A percentile compares a stretch with the other conserved stretches of the same genome.
These are phyloP conservation scores for Boletus rubescentipes DNA, from an alignment of 768 basidiomycete species.

Conservation along the genomic window DNA sequence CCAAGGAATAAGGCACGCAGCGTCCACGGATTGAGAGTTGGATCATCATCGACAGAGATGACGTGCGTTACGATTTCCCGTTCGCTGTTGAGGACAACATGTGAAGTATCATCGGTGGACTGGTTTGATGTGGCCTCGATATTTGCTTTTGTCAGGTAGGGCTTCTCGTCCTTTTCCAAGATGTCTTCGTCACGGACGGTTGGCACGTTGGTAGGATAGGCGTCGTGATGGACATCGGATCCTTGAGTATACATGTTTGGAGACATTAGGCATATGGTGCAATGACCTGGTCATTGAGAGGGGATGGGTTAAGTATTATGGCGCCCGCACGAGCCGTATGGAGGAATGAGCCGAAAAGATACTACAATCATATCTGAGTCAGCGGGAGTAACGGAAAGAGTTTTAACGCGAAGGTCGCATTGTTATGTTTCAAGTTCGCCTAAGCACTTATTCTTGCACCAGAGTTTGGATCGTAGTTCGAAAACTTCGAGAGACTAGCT, in stretches of 20 bases:
- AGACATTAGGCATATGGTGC: neutral
- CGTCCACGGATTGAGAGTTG: constrained; percentile 27
- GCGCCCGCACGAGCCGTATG: constrained; percentile 32
- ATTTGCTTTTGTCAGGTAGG: constrained; percentile 30
- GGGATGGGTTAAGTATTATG: neutral
- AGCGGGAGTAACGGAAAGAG: neutral
- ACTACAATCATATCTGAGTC: neutral
- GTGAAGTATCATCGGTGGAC: constrained; percentile 4
- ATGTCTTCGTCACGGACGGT: constrained; percentile 11
- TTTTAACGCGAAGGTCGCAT: no score
- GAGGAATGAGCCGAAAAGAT: constrained; percentile 3
- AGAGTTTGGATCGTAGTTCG: no score
- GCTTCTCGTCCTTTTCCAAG: constrained; percentile 7
- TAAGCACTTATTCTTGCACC: no score
- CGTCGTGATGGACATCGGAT: neutral
- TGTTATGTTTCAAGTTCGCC: neutral
- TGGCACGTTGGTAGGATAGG: neutral
- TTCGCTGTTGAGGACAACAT: constrained; percentile 37
- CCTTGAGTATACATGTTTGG: constrained; percentile 4
- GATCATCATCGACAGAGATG: constrained; percentile 37
- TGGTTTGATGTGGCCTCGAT: constrained; percentile 23
- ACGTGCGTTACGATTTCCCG: constrained; percentile 48
- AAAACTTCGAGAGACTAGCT: no score
- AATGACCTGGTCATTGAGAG: neutral
- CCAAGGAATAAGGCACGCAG: constrained; percentile 54